Evolutionary conservation across 2,329 filamentous ascomycete species (phyloP).

Genomic region (Colletotrichum plurivorum): DNA sequence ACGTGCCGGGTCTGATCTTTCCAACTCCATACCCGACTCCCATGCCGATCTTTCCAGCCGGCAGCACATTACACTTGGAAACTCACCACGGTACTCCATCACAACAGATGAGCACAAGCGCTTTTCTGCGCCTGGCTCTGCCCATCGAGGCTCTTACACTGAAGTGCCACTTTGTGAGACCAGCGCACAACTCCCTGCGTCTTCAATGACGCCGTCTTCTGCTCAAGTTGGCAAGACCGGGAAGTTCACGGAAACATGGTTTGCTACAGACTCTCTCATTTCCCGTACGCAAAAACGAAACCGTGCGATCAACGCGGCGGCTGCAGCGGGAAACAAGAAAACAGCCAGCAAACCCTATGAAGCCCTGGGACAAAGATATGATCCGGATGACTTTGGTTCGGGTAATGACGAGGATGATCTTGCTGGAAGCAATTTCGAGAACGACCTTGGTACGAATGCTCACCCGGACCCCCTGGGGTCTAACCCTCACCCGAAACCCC

Average conservation of each 20-base stretch:
- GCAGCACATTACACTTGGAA: slow-evolving; percentile 63
- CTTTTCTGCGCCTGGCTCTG: slow-evolving; percentile 56
- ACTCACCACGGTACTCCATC: slow-evolving; percentile 59
- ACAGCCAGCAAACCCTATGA: slow-evolving; percentile 57
- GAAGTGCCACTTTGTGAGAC: slow-evolving; percentile 63
- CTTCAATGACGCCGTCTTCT: slow-evolving; percentile 32
- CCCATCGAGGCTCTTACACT: slow-evolving; percentile 61
- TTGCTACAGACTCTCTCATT: slow-evolving; percentile 67
- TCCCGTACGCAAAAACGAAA: slow-evolving; percentile 68
- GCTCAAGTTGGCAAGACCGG: slow-evolving; percentile 54
- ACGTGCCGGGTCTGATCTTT: slow-evolving; percentile 73
- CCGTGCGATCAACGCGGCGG: slow-evolving; percentile 56
- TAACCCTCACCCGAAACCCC: slow-evolving; percentile 56
- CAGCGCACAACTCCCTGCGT: slow-evolving; percentile 26
- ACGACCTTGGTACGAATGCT: slow-evolving; percentile 40
- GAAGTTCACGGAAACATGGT: slow-evolving; percentile 70
- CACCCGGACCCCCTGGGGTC: slow-evolving; percentile 69
- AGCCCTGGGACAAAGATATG: slow-evolving; percentile 61
- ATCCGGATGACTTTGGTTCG: slow-evolving; percentile 56
- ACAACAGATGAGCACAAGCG: slow-evolving; percentile 63
- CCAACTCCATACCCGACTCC: slow-evolving; percentile 67
- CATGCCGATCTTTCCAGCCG: slow-evolving; percentile 68
- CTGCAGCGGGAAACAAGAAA: slow-evolving; percentile 49
- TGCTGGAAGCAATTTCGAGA: slow-evolving; percentile 44
- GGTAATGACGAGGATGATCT: slow-evolving; percentile 53